These are phyloP conservation scores for Thielaviopsis populi DNA, from an alignment of 2,329 filamentous ascomycete species.

Conservation along the genomic window DNA sequence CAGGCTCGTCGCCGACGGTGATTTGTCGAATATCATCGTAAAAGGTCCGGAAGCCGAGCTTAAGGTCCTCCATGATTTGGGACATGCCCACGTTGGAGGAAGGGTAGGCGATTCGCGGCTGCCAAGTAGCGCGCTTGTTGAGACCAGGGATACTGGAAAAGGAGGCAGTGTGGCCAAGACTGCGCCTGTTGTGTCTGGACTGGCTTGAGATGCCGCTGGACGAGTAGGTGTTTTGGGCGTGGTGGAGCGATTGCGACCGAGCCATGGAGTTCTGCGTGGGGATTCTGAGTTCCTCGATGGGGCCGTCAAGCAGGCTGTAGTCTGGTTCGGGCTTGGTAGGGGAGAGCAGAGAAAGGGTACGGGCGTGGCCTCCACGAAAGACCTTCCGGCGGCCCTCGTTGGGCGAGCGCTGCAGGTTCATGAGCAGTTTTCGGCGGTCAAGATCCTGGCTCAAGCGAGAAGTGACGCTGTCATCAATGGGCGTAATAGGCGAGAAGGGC, in stretches of 20 bases:
- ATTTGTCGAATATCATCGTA: constrained; percentile 90
- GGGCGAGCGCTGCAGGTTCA: constrained; percentile 35
- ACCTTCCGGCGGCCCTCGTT: constrained; percentile 40
- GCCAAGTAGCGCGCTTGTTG: constrained; percentile 45
- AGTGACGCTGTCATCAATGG: constrained; percentile 25
- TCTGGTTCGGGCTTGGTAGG: constrained; percentile 36
- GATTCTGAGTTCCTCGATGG: constrained; percentile 29
- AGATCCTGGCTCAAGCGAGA: constrained; percentile 42
- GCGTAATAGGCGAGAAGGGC: constrained; percentile 18
- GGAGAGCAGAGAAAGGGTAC: constrained; percentile 69
- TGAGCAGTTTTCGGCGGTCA: constrained; percentile 56
- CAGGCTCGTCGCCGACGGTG: constrained; percentile 84
- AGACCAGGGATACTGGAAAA: constrained; percentile 26
- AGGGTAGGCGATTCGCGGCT: constrained; percentile 33
- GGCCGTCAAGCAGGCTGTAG: constrained; percentile 31
- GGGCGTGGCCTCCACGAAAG: constrained; percentile 50
- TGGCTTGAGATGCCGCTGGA: constrained; percentile 10
- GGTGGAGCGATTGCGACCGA: constrained; percentile 13
- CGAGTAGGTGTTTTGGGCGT: constrained; percentile 13
- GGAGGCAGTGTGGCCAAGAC: constrained; percentile 6
- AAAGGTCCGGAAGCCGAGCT: constrained; percentile 82
- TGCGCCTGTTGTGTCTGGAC: neutral
- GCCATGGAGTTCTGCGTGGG: constrained; percentile 20
- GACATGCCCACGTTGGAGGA: constrained; percentile 35
- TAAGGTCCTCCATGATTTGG: constrained; percentile 79